Conservation (phyloP, 208 protist genomes). For the Trypanosoma scelopori region DNA sequence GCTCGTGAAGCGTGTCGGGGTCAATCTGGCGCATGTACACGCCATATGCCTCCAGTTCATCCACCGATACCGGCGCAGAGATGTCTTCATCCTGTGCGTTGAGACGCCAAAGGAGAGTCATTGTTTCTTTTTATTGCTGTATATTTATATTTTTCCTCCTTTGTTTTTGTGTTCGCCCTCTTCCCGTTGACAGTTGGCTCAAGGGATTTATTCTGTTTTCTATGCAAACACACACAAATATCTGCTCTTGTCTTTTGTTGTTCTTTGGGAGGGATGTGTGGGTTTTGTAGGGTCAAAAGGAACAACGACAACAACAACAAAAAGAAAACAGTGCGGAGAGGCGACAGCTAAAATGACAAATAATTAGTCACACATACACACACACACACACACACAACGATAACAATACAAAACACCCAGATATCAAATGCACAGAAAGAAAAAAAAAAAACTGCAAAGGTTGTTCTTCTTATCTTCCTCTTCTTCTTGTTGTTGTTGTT, state of each 20-base stretch:
- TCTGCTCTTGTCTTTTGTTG: slow-evolving; percentile 1
- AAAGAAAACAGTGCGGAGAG: too few relatives aligned
- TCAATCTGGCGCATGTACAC: slow-evolving; percentile 23
- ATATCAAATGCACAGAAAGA: too few relatives aligned
- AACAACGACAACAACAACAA: slow-evolving; percentile 3
- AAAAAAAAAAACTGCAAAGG: too few relatives aligned
- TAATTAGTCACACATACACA: too few relatives aligned
- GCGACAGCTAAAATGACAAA: too few relatives aligned
- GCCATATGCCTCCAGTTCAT: slow-evolving; percentile 16
- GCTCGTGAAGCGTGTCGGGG: slow-evolving; percentile 16
- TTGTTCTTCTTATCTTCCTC: too few relatives aligned
- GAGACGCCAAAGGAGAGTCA: slow-evolving; percentile 19
- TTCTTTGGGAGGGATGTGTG: too few relatives aligned
- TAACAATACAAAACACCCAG: too few relatives aligned
- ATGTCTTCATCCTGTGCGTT: slow-evolving; percentile 17
- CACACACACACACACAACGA: neutral
- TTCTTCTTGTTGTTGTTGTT: too few relatives aligned
- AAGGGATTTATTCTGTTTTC: neutral
- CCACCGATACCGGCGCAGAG: slow-evolving; percentile 1
- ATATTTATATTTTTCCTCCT: neutral
- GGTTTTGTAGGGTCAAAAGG: neutral
- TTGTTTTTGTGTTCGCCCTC: too few relatives aligned
- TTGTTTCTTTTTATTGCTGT: neutral
- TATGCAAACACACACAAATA: slow-evolving; percentile 5
- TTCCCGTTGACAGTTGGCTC: neutral